Base-by-base conservation (phyloP, 2,329 filamentous ascomycete genomes). In the Colletotrichum sojae region DNA sequence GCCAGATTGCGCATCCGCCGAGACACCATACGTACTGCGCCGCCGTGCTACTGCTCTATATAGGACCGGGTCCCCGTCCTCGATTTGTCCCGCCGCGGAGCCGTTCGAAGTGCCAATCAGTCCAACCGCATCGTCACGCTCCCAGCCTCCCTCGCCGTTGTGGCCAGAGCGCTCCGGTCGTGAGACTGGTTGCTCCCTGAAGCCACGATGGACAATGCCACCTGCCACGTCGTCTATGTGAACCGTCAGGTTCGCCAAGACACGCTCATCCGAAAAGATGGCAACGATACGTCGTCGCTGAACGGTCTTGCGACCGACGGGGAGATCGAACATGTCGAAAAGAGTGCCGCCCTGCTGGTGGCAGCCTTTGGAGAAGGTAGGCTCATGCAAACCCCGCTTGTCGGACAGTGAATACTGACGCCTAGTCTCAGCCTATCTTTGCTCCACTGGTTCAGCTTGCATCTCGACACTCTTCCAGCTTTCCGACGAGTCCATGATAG, bases 221-320 rank as follows among this genome's bases (percentile, higher is more conserved):
- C 82, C 68, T 89, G 86, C 77, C 86, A 89, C 77, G 83, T 90
- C 73, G 86, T 90, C 71, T 90, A 89, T 73, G 86, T 90, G 74
- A 86, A 89, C 79, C 85, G 85, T 75, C 80, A 82, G 70, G 83
- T 87, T 71, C 80, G 79, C 73, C 78, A 83, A 69, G 83, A 88
- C 73, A 81, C 84, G 65, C 75, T 83, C 58, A 77, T 88, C 48
- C 76, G 73, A 51, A 73, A 79, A 59, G 66, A 71, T 71, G 55
- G 72, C 31, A 72, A 70, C 64, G 64, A 59, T 55, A 66, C 70
- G 55, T 67, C 73, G 46, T 70, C 72, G 45, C 72, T 73, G 48
- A 72, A 73, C 46, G 71, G 74, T 51, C 63, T 67, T 61, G 63
- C 67, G 20, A 70, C 72, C 45, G 78, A 79, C 67, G 78, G 79